These are phyloP conservation scores for Chytriomyces sp. DNA, from an alignment of 192 early-diverging fungal genomes.

Conservation along the genomic window DNA sequence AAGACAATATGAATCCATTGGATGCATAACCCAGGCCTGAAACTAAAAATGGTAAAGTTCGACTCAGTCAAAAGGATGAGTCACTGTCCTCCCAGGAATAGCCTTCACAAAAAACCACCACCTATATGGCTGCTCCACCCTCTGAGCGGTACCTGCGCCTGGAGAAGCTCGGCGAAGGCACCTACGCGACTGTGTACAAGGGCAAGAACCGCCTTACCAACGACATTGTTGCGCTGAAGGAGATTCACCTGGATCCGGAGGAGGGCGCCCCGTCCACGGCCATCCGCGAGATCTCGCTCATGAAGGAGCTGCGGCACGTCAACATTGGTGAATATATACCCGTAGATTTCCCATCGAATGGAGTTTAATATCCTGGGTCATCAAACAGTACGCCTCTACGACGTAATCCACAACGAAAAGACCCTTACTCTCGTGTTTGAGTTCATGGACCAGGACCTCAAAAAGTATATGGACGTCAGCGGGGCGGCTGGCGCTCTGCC, in stretches of 20 bases:
- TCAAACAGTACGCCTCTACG: slow-evolving; percentile 73
- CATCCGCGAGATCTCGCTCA: slow-evolving; percentile 78
- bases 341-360: neutral
- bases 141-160: slow-evolving; percentile 45
- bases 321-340: slow-evolving; percentile 48
- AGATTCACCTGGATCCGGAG: slow-evolving; percentile 59
- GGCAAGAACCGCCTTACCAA: slow-evolving; percentile 91
- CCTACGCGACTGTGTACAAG: slow-evolving; percentile 99
- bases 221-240: slow-evolving; percentile 96
- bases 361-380: neutral
- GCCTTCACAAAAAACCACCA: too few species aligned
- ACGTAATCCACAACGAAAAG: slow-evolving; percentile 97
- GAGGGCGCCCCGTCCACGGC: slow-evolving; percentile 65
- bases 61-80: too few species aligned
- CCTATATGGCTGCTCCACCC: too few species aligned
- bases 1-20: too few species aligned
- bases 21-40: too few species aligned
- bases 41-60: too few species aligned
- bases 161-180: slow-evolving; percentile 60
- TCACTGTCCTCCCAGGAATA: too few species aligned
- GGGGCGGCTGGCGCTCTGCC: slow-evolving; percentile 70
- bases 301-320: slow-evolving; percentile 79
- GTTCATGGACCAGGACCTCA: slow-evolving; percentile 97
- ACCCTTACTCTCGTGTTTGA: slow-evolving; percentile 99
- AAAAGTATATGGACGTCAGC: slow-evolving; percentile 92